Conservation (phyloP, 169 alveolate species). For the Plasmodium sp. region DNA sequence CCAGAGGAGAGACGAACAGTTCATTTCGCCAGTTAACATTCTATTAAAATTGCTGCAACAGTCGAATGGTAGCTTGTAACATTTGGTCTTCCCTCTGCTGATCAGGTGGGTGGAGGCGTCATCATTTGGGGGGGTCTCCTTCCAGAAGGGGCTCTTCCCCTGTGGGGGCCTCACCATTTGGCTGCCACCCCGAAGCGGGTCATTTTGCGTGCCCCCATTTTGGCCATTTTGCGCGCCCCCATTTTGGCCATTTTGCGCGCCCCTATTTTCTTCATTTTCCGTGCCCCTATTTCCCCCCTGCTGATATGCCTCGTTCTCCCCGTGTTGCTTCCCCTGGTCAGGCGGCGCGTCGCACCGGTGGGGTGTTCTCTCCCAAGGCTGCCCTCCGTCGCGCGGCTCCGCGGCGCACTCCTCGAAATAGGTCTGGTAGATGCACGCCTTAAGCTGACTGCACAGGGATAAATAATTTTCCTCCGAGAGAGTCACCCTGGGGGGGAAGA, state of each 20-base stretch:
- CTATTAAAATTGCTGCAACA: constrained; percentile 9
- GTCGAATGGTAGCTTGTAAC: neutral
- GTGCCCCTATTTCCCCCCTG: neutral
- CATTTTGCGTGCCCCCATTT: neutral
- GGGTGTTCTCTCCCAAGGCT: neutral
- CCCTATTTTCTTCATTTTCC: neutral
- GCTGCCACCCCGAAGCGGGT: neutral
- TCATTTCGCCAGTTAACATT: constrained; percentile 11
- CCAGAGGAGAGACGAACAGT: constrained; percentile 2
- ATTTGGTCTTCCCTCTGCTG: neutral
- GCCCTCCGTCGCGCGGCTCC: neutral
- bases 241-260: neutral
- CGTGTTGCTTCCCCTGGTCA: neutral
- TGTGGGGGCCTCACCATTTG: neutral
- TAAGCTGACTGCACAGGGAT: constrained; percentile 8
- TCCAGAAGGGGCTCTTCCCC: neutral
- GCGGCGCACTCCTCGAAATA: constrained; percentile 1
- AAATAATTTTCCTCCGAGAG: constrained; percentile 13
- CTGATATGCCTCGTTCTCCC: neutral
- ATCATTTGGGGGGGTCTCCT: neutral
- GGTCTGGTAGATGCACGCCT: constrained; percentile 6
- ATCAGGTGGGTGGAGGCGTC: neutral
- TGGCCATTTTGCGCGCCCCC: neutral
- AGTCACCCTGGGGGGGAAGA: neutral
- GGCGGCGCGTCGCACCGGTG: neutral